Conservation (phyloP, 768 basidiomycete species). For the Rubroboletus satanas region DNA sequence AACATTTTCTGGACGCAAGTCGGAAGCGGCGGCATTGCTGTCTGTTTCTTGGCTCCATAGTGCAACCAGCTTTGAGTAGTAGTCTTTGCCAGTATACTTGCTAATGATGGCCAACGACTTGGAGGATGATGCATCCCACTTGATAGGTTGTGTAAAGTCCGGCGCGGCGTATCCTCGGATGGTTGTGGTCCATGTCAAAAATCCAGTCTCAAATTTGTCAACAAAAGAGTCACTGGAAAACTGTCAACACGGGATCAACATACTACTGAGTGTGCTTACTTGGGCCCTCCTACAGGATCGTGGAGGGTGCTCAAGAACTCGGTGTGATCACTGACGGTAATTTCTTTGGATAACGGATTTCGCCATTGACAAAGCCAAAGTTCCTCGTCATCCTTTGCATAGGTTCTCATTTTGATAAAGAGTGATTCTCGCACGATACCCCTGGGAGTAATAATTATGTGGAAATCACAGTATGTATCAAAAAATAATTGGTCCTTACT, state of each 20-base stretch:
- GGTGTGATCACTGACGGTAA: constrained; percentile 46
- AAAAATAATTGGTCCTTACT: constrained; percentile 36
- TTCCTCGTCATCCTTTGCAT: constrained; percentile 57
- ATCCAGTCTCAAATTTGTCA: constrained; percentile 76
- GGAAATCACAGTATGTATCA: neutral
- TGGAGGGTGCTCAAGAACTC: constrained; percentile 48
- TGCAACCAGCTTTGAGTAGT: constrained; percentile 55
- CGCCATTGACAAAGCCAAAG: constrained; percentile 73
- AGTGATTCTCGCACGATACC: constrained; percentile 63
- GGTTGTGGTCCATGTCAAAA: constrained; percentile 65
- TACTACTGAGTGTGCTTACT: constrained; percentile 27
- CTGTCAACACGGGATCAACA: neutral
- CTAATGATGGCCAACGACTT: constrained; percentile 51
- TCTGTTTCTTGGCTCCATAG: constrained; percentile 83
- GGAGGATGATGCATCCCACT: constrained; percentile 55
- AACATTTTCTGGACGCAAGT: constrained; percentile 54
- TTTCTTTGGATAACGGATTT: constrained; percentile 51
- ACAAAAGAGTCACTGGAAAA: constrained; percentile 46
- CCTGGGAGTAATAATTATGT: constrained; percentile 32
- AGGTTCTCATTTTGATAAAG: constrained; percentile 73
- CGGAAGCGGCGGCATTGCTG: constrained; percentile 46
- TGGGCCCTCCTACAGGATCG: constrained; percentile 33
- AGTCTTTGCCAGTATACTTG: constrained; percentile 44
- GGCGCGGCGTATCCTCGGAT: constrained; percentile 56
- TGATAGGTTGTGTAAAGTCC: constrained; percentile 29